A percentile compares a stretch with the other conserved stretches of the same genome.
Evolutionary conservation across 768 basidiomycete genomes (phyloP).

Genomic region (Collybiopsis luxurians): DNA sequence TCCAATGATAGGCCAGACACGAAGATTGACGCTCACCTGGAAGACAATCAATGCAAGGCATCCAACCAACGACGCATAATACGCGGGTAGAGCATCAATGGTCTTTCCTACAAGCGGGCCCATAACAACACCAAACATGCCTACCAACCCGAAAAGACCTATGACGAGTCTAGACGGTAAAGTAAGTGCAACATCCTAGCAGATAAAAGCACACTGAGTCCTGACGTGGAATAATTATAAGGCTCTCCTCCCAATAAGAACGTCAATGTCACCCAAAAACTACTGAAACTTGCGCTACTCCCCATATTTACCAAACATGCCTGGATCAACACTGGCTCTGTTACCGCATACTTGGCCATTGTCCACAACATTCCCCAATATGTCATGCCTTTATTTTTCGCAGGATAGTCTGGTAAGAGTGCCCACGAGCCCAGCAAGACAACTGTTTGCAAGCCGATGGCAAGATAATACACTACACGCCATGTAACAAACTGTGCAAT

Average conservation of each 20-base stretch:
- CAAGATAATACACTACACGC: slow-evolving; percentile 55
- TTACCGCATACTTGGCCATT: slow-evolving; percentile 56
- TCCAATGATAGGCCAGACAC: slow-evolving; percentile 32
- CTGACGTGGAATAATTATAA: slow-evolving; percentile 54
- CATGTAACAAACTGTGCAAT: slow-evolving; percentile 53
- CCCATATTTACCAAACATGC: slow-evolving; percentile 41
- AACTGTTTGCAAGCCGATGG: slow-evolving; percentile 46
- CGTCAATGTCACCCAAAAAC: slow-evolving; percentile 52
- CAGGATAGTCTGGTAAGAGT: slow-evolving; percentile 56
- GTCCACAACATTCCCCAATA: slow-evolving; percentile 54
- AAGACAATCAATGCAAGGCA: slow-evolving; percentile 33
- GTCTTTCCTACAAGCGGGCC: slow-evolving; percentile 53
- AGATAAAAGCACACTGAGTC: slow-evolving; percentile 27
- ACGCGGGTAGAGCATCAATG: slow-evolving; percentile 54
- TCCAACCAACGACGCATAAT: slow-evolving; percentile 52
- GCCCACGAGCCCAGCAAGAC: slow-evolving; percentile 43
- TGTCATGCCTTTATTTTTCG: slow-evolving; percentile 45
- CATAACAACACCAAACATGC: slow-evolving; percentile 46
- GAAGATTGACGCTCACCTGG: slow-evolving; percentile 42
- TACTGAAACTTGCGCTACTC: slow-evolving; percentile 33
- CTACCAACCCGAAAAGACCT: slow-evolving; percentile 56
- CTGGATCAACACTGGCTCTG: slow-evolving; percentile 60
- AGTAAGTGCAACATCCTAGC: too few species aligned
- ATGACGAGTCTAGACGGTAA: slow-evolving; percentile 44
- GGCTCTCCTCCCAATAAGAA: slow-evolving; percentile 58